Evolutionary conservation across 805 yeast genomes (phyloP).

Genomic region (Suhomyces pyralidae): DNA sequence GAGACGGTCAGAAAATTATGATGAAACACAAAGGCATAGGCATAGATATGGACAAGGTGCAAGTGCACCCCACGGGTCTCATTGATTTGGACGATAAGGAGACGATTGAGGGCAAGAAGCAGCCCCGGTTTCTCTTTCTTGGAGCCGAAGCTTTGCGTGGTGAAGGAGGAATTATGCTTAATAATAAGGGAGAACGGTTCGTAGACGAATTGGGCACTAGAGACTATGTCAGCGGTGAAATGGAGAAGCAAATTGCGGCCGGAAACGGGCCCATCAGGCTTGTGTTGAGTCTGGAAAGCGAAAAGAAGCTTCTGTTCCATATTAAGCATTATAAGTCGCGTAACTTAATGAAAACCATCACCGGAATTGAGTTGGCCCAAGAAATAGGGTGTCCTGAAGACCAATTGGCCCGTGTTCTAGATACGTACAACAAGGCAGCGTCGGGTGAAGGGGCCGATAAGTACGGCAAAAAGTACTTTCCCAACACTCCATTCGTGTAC

Average conservation of each 20-base stretch:
- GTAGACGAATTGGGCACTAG: slow-evolving; percentile 60
- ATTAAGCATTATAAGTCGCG: slow-evolving; percentile 56
- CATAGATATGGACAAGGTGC: slow-evolving; percentile 64
- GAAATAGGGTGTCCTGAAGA: slow-evolving; percentile 35
- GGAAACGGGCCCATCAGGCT: slow-evolving; percentile 50
- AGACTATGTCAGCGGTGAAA: slow-evolving; percentile 58
- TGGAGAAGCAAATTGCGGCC: slow-evolving; percentile 40
- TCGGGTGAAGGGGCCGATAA: slow-evolving; percentile 36
- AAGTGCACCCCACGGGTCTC: slow-evolving; percentile 67
- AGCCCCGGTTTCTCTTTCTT: slow-evolving; percentile 51
- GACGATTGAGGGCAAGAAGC: slow-evolving; percentile 31
- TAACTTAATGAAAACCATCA: slow-evolving; percentile 48
- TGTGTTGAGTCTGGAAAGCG: slow-evolving; percentile 47
- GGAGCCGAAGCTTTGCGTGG: slow-evolving; percentile 69
- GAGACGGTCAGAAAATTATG: slow-evolving; percentile 60
- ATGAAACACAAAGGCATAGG: slow-evolving; percentile 50
- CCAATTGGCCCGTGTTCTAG: slow-evolving; percentile 31
- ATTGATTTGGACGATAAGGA: slow-evolving; percentile 49
- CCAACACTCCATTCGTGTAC: slow-evolving; percentile 44
- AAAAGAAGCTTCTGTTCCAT: slow-evolving; percentile 45
- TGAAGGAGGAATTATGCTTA: slow-evolving; percentile 60
- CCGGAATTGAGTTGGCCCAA: slow-evolving; percentile 42
- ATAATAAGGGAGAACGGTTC: slow-evolving; percentile 51
- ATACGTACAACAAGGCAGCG: slow-evolving; percentile 41
- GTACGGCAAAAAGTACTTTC: slow-evolving; percentile 48